Conservation (phyloP, 495 filamentous ascomycete genomes). For the Saxispiralis lemnorum region DNA sequence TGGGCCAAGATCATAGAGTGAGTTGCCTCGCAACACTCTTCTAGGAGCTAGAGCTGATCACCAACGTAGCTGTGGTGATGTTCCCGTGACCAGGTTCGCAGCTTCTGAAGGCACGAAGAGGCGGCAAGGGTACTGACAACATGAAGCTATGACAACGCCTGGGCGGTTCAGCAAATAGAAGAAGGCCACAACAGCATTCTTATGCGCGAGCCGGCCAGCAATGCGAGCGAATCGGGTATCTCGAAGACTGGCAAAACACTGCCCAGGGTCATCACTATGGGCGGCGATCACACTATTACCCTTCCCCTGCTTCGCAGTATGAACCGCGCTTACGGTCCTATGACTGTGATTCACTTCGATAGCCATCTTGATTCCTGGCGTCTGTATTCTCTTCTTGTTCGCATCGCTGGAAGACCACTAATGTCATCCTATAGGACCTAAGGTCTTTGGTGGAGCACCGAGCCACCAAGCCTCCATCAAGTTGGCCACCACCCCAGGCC, state of each 20-base stretch:
- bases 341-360: slow-evolving; percentile 30
- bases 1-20: slow-evolving; percentile 27
- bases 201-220: slow-evolving; percentile 27
- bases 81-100: slow-evolving; percentile 29
- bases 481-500: slow-evolving; percentile 16
- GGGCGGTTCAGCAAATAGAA: slow-evolving; percentile 27
- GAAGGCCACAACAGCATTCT: slow-evolving; percentile 28
- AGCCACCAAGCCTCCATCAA: slow-evolving; percentile 51
- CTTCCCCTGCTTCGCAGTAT: slow-evolving; percentile 36
- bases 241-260: slow-evolving; percentile 40
- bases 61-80: slow-evolving; percentile 20
- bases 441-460: slow-evolving; percentile 52
- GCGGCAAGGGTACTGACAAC: neutral
- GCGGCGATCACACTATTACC: slow-evolving; percentile 47
- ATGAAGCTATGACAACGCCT: slow-evolving; percentile 27
- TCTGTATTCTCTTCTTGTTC: too few species aligned
- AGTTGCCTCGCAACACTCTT: too few species aligned
- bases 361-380: slow-evolving; percentile 18
- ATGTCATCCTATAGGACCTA: too few species aligned
- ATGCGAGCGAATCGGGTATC: slow-evolving; percentile 32
- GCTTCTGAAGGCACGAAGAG: slow-evolving; percentile 12
- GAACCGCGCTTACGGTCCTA: slow-evolving; percentile 26
- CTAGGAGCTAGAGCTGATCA: too few species aligned
- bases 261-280: slow-evolving; percentile 26
- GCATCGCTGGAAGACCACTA: too few species aligned